A percentile compares a stretch with the other conserved stretches of the same genome.
phyloP scores from a whole-genome alignment of 2,329 filamentous ascomycete genomes.

The Nothomitra cinnamomea region DNA sequence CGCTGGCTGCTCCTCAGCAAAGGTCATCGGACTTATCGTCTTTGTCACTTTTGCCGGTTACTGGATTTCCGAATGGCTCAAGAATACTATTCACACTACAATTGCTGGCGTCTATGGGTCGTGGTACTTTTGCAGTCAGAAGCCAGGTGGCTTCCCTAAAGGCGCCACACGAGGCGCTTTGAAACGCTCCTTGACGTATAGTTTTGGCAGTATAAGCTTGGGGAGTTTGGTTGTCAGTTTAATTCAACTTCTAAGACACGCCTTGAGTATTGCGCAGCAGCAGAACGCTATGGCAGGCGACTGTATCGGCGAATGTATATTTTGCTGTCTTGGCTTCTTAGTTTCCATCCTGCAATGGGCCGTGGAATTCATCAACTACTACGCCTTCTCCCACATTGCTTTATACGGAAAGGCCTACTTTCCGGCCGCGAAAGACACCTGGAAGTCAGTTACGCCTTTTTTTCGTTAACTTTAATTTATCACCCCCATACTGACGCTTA shows the following conservation, averaged over 20 bases:
- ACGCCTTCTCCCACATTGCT: conserved; percentile 84
- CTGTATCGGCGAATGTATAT: conserved; percentile 45
- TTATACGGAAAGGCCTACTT: conserved; percentile 84
- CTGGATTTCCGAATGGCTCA: conserved; percentile 87
- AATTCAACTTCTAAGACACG: conserved; percentile 67
- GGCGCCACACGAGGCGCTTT: conserved; percentile 72
- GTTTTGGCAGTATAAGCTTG: conserved; percentile 78
- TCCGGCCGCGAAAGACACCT: conserved; percentile 73
- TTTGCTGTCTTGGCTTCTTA: conserved; percentile 62
- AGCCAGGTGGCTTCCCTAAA: conserved; percentile 49
- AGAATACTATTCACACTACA: conserved; percentile 80
- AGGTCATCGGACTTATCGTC: conserved; percentile 67
- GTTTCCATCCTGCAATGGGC: conserved; percentile 70
- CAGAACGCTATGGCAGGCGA: conserved; percentile 50
- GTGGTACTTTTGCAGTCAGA: conserved; percentile 69
- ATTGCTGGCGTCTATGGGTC: conserved; percentile 80
- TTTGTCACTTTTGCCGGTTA: conserved; percentile 86
- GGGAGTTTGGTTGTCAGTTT: conserved; percentile 76
- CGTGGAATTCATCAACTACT: conserved; percentile 76
- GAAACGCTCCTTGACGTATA: conserved; percentile 69
- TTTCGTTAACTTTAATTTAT: neutral
- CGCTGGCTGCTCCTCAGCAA: conserved; percentile 53
- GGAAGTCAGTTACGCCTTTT: conserved; percentile 35
- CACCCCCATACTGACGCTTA: neutral
- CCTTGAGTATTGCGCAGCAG: conserved; percentile 61